Base-by-base conservation (phyloP, 805 yeast genomes). In the Nakazawaea wickerhamii region DNA sequence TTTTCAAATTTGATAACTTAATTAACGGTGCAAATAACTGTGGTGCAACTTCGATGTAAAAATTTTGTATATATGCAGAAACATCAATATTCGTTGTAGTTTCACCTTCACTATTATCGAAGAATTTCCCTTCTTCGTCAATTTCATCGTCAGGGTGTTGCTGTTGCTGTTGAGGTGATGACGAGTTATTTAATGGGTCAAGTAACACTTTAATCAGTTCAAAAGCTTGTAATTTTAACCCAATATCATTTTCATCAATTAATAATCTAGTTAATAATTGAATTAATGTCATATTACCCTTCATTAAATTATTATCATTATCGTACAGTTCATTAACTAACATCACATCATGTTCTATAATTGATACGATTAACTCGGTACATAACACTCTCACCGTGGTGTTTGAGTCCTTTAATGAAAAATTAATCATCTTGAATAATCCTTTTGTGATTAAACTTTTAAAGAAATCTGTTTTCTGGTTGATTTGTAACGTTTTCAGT, bases 271-370 rank as follows among this genome's bases (percentile, higher is more conserved):
- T 70, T 27, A 88, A 60, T 6, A 79, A 69, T 5, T 64, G 54
- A 19, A 81, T 61, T 38, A 84, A 57, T 0, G 82, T 71, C 73
- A 80, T 75, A 49, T 83, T 87, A 43, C 71, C 72, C 1, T 75
- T 66, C 27, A 73, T 60, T 20, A 30, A 19, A 11, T 41, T 45
- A 5, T 38, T 41, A 3, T 27, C 36, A 17, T 28, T 25, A 15
- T 9, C 17, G 30, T 37, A 31, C 6, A 34, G 44, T 6, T 42
- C 54, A 50, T 64, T 70, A 28, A 86, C 77, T 31, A 85, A 59
- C 13, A 79, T 60, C 8, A 85, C 81, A 54, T 89, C 96, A 51
- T 85, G 91, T 46, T 90, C 96, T 20, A 90, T 81, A 4, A 89
- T 80, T 1, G 88, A 68, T 7, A 85, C 84, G 13, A 90, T 73